Evolutionary conservation across 352 stramenopile species (phyloP).

Genomic region (Pythium apleroticum): DNA sequence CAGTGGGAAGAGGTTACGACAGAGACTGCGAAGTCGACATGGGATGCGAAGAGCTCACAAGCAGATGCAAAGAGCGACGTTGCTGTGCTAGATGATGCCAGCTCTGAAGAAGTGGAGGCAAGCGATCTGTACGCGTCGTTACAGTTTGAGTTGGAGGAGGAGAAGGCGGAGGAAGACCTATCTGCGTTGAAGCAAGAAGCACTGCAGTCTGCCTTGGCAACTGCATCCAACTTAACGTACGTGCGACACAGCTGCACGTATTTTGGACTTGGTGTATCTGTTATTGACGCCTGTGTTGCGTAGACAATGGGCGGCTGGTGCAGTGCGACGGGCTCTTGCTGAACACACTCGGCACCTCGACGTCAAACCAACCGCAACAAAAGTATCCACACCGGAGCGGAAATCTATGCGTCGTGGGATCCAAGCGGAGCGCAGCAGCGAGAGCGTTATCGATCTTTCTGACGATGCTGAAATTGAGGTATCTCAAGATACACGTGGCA

Average conservation of each 20-base stretch:
- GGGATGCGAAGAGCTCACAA: not conserved
- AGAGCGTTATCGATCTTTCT: conserved; percentile 9
- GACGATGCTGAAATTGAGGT: not conserved
- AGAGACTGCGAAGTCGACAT: not conserved
- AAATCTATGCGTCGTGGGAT: not conserved
- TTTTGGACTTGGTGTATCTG: too few species aligned
- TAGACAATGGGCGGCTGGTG: conserved; percentile 82
- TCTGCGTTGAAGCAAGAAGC: conserved; percentile 62
- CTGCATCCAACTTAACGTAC: conserved; percentile 83
- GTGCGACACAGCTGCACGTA: too few species aligned
- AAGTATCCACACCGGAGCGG: not conserved
- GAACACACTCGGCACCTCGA: conserved; percentile 42
- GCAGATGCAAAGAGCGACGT: not conserved
- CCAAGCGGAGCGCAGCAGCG: not conserved
- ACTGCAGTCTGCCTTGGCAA: conserved; percentile 72
- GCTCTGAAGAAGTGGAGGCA: conserved; percentile 33
- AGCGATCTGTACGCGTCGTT: conserved; percentile 46
- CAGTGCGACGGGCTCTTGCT: conserved; percentile 66
- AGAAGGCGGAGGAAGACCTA: conserved; percentile 65
- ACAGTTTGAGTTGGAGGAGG: conserved; percentile 71
- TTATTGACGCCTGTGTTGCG: not conserved
- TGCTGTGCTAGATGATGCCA: conserved; percentile 14
- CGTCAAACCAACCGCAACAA: conserved; percentile 12
- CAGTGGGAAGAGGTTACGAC: conserved; percentile 51
- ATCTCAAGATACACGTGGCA: not conserved